These are phyloP conservation scores for Nadsonia fulvescens DNA, from an alignment of 805 yeast genomes.

Conservation along the genomic window DNA sequence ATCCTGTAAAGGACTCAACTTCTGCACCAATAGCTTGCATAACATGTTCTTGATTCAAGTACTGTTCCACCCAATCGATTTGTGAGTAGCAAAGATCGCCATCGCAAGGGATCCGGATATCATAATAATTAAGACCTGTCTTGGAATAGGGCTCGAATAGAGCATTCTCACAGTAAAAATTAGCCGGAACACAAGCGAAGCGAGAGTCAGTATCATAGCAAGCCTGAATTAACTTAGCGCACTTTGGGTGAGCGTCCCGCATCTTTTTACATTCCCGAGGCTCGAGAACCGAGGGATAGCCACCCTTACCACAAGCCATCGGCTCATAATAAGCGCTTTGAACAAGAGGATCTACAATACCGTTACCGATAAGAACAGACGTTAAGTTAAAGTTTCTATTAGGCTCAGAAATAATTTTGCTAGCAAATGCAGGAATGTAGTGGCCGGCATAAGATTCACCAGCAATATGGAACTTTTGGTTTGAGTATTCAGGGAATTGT, in stretches of 20 bases:
- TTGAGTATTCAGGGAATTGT: conserved; percentile 55
- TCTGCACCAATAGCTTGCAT: conserved; percentile 72
- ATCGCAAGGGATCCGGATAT: conserved; percentile 33
- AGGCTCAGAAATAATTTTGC: conserved; percentile 28
- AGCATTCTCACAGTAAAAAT: conserved; percentile 59
- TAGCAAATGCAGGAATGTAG: conserved; percentile 70
- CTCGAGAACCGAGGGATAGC: conserved; percentile 47
- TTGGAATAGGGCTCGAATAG: conserved; percentile 42
- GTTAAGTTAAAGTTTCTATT: conserved; percentile 44
- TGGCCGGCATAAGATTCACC: conserved; percentile 94
- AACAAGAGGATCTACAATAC: conserved; percentile 67
- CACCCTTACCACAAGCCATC: conserved; percentile 89
- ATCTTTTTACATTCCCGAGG: conserved; percentile 54
- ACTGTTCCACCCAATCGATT: conserved; percentile 51
- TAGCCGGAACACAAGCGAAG: conserved; percentile 74
- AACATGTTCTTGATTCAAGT: conserved; percentile 58
- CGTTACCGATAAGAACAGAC: conserved; percentile 82
- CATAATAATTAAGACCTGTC: conserved; percentile 47
- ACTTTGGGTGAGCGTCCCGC: conserved; percentile 44
- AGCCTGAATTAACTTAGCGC: conserved; percentile 39
- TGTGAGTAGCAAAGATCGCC: conserved; percentile 49
- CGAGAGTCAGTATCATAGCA: conserved; percentile 47
- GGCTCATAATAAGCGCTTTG: conserved; percentile 73
- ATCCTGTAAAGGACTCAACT: conserved; percentile 29
- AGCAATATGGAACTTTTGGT: conserved; percentile 57